phyloP scores from a whole-genome alignment of 306 rosid species.

The Cucumis melo region DNA sequence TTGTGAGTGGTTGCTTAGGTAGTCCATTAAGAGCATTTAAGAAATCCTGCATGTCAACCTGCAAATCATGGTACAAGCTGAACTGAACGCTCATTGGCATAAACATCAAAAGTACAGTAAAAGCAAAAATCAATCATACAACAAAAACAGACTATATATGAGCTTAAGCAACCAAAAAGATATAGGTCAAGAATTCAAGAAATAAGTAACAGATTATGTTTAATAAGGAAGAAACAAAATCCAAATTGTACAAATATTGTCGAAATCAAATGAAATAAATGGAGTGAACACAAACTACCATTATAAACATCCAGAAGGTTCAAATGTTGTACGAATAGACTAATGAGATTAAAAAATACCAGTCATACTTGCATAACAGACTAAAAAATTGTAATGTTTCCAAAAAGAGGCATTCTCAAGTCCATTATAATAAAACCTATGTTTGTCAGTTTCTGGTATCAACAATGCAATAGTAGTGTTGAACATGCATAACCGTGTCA shows the following conservation, averaged over 20 bases:
- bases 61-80: constrained; percentile 8
- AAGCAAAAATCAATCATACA: not conserved
- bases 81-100: not conserved
- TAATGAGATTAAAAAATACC: not conserved
- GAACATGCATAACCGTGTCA: not conserved
- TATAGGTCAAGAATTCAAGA: not conserved
- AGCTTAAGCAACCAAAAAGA: not conserved
- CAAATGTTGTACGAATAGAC: not conserved
- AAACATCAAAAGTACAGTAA: not conserved
- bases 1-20: constrained; percentile 44
- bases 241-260: not conserved
- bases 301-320: not conserved
- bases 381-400: not conserved
- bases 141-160: not conserved
- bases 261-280: not conserved
- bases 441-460: not conserved
- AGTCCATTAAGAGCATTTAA: constrained; percentile 85
- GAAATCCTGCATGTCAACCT: constrained; percentile 97
- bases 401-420: not conserved
- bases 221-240: not conserved
- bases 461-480: not conserved
- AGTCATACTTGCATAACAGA: not conserved
- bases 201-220: not conserved
- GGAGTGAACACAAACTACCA: not conserved
- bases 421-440: not conserved